Percentiles rank a stretch among this genome's conserved stretches.
These are phyloP conservation scores for Bipolaris gigantea DNA, from an alignment of 2,329 filamentous ascomycete genomes.

Conservation along the genomic window DNA sequence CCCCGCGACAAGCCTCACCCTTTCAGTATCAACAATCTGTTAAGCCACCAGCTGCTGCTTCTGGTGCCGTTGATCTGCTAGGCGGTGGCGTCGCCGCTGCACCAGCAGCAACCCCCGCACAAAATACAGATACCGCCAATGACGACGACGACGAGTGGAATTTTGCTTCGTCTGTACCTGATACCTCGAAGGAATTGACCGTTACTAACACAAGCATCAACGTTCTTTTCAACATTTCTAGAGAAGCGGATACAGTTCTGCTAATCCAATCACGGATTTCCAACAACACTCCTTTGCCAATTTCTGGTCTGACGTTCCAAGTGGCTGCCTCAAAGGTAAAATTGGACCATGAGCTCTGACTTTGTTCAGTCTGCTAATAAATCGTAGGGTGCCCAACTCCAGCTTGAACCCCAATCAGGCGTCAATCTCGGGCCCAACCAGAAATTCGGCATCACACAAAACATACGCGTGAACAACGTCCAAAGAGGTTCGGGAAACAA, in stretches of 20 bases:
- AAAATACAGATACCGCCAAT: constrained; percentile 58
- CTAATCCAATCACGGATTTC: constrained; percentile 79
- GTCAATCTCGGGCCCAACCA: constrained; percentile 71
- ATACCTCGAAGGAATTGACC: constrained; percentile 65
- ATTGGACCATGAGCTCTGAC: neutral
- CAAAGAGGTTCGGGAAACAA: constrained; percentile 71
- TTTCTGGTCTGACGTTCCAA: constrained; percentile 85
- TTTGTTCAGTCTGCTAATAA: constrained; percentile 11
- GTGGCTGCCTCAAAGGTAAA: constrained; percentile 87
- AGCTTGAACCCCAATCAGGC: constrained; percentile 83
- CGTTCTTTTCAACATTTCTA: constrained; percentile 71
- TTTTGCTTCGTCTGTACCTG: constrained; percentile 83
- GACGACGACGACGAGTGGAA: constrained; percentile 97
- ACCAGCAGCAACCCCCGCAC: constrained; percentile 31
- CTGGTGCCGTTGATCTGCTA: constrained; percentile 41
- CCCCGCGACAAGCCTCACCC: constrained; percentile 54
- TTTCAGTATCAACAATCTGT: constrained; percentile 53
- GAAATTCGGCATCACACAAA: constrained; percentile 78
- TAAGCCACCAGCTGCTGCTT: constrained; percentile 38
- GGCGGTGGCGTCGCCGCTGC: constrained; percentile 35
- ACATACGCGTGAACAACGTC: constrained; percentile 75
- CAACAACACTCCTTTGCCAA: constrained; percentile 70
- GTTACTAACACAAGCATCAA: constrained; percentile 72
- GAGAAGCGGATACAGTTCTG: constrained; percentile 61
- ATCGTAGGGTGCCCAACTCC: constrained; percentile 72